phyloP scores from a whole-genome alignment of 768 basidiomycete genomes.

The Hysterangium stoloniferum region DNA sequence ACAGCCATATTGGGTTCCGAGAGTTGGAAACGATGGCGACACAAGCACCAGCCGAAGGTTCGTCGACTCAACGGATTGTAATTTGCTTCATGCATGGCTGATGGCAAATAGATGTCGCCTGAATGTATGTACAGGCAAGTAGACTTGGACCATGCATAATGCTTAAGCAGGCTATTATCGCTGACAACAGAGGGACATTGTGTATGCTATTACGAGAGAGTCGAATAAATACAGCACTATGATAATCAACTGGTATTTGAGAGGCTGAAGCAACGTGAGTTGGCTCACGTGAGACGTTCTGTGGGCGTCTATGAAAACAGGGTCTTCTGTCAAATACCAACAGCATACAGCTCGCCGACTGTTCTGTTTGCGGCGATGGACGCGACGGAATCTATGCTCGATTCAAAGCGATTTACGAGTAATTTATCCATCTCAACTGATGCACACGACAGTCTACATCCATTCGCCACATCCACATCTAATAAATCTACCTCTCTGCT shows the following conservation, averaged over 20 bases:
- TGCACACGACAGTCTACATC: not conserved
- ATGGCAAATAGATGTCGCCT: too few relatives aligned
- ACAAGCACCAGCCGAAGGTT: not conserved
- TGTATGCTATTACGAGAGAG: not conserved
- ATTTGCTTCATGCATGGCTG: too few relatives aligned
- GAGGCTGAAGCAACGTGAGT: not conserved
- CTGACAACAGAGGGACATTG: not conserved
- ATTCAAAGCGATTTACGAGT: too few relatives aligned
- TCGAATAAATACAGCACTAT: not conserved
- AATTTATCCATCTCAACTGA: not conserved
- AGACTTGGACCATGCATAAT: too few relatives aligned
- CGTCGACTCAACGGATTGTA: not conserved
- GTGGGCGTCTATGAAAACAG: not conserved
- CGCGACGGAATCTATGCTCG: too few relatives aligned
- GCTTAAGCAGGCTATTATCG: too few relatives aligned
- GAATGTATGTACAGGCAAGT: too few relatives aligned
- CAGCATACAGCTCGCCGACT: too few relatives aligned
- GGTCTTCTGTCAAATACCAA: not conserved
- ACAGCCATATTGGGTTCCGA: slow-evolving; percentile 42
- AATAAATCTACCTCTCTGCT: not conserved
- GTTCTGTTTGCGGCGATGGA: too few relatives aligned
- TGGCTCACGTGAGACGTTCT: slow-evolving; percentile 6
- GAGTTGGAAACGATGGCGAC: slow-evolving; percentile 31
- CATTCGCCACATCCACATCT: too few relatives aligned
- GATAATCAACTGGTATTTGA: not conserved